These are phyloP conservation scores for Mimosa pudica DNA, from an alignment of 306 rosid genomes.

Conservation along the genomic window DNA sequence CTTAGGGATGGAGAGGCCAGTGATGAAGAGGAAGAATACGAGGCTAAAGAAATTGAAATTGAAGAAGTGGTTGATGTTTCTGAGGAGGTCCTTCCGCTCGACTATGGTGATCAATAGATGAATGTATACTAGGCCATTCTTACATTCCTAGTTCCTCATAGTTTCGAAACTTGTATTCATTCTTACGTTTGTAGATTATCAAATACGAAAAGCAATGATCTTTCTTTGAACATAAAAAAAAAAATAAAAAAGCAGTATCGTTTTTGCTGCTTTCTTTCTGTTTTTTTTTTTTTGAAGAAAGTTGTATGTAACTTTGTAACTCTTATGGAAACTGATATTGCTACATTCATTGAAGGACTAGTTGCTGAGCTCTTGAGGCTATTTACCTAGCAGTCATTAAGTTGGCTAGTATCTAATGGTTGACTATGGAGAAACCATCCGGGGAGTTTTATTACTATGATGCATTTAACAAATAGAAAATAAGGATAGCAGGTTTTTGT, in stretches of 20 bases:
- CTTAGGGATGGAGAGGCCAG: constrained; percentile 76
- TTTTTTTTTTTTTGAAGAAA: background rate
- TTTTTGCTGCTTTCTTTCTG: background rate
- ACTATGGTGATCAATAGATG: constrained; percentile 15
- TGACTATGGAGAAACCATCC: background rate
- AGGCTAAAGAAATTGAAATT: constrained; percentile 73
- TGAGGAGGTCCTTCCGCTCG: constrained; percentile 56
- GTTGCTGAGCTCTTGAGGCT: background rate
- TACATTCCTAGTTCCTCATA: background rate
- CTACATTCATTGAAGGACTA: background rate
- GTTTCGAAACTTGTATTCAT: background rate
- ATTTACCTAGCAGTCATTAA: background rate
- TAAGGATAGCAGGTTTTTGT: too few species aligned
- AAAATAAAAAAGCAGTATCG: too few species aligned
- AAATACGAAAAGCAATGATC: background rate
- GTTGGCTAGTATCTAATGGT: background rate
- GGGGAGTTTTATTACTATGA: background rate
- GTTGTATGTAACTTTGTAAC: background rate
- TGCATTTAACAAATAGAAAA: too few species aligned
- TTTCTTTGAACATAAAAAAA: background rate
- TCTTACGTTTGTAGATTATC: background rate
- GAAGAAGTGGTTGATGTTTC: constrained; percentile 55
- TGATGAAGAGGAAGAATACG: constrained; percentile 77
- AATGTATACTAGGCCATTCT: background rate
- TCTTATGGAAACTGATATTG: background rate